These are phyloP conservation scores for Plectranthus barbatus DNA, from an alignment of 257 asterid species.

Conservation along the genomic window DNA sequence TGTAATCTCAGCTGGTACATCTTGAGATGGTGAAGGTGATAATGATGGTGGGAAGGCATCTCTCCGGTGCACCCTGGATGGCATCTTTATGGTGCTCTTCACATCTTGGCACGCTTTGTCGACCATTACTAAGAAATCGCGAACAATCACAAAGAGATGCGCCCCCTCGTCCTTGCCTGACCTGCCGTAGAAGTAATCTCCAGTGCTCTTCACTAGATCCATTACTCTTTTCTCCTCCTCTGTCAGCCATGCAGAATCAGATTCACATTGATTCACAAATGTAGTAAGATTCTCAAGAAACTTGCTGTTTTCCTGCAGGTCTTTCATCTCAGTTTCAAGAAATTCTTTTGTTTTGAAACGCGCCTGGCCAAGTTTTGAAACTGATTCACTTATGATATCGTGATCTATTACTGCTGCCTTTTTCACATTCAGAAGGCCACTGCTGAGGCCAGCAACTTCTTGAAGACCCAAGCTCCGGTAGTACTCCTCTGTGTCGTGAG, in stretches of 20 bases:
- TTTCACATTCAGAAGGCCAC: constrained; percentile 61
- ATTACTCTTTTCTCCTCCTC: constrained; percentile 64
- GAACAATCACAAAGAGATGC: constrained; percentile 57
- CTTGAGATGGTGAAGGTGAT: constrained; percentile 43
- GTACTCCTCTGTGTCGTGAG: constrained; percentile 48
- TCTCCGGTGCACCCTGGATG: constrained; percentile 29
- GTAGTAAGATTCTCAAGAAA: constrained; percentile 32
- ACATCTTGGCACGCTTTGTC: constrained; percentile 66
- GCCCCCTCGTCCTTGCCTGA: constrained; percentile 61
- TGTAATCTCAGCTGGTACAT: constrained; percentile 31
- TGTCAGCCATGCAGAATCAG: constrained; percentile 31
- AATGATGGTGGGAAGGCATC: constrained; percentile 23
- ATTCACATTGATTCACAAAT: constrained; percentile 49
- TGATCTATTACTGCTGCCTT: constrained; percentile 66
- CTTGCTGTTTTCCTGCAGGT: constrained; percentile 40
- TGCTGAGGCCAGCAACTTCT: constrained; percentile 61
- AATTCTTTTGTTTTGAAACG: constrained; percentile 33
- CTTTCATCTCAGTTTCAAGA: constrained; percentile 48
- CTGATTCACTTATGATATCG: constrained; percentile 35
- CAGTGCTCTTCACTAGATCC: constrained; percentile 66
- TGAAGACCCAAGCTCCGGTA: constrained; percentile 71
- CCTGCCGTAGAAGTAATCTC: constrained; percentile 82
- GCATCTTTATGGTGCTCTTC: constrained; percentile 27
- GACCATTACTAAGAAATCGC: constrained; percentile 68
- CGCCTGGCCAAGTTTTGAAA: constrained; percentile 39